These are phyloP conservation scores for Galeopsis tetrahit DNA, from an alignment of 257 asterid species.

Conservation along the genomic window DNA sequence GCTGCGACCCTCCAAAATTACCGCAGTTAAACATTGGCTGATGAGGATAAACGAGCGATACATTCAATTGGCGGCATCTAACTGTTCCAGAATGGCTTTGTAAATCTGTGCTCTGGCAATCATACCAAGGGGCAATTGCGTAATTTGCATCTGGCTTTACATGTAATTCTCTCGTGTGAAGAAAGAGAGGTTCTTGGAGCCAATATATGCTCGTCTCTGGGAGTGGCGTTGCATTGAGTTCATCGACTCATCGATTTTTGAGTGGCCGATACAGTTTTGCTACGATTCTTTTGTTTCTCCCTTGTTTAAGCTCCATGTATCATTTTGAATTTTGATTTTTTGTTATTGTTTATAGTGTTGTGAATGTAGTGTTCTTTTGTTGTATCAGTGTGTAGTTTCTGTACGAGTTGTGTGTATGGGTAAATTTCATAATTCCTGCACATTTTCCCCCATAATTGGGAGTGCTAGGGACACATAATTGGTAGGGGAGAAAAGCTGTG, in stretches of 20 bases:
- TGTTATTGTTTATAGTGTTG: slow-evolving; percentile 28
- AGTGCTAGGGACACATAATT: not conserved
- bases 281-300: slow-evolving; percentile 23
- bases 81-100: slow-evolving; percentile 30
- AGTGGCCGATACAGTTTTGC: slow-evolving; percentile 28
- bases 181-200: slow-evolving; percentile 18
- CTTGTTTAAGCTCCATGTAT: slow-evolving; percentile 23
- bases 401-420: slow-evolving; percentile 27
- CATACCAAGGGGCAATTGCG: slow-evolving; percentile 7
- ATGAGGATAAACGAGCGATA: slow-evolving; percentile 33
- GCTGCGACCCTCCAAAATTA: slow-evolving; percentile 58
- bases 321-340: slow-evolving; percentile 18
- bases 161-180: not conserved
- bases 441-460: slow-evolving; percentile 22
- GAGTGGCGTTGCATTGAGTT: slow-evolving; percentile 24
- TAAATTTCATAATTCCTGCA: slow-evolving; percentile 3
- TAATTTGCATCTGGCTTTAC: slow-evolving; percentile 3
- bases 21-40: slow-evolving; percentile 49
- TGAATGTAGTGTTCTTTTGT: slow-evolving; percentile 30
- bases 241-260: slow-evolving; percentile 30
- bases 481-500: not conserved
- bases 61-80: slow-evolving; percentile 17
- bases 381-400: slow-evolving; percentile 28
- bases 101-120: slow-evolving; percentile 29
- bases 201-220: not conserved